Evolutionary conservation across 805 yeast species (phyloP).

Genomic region (Starmera caribaea): DNA sequence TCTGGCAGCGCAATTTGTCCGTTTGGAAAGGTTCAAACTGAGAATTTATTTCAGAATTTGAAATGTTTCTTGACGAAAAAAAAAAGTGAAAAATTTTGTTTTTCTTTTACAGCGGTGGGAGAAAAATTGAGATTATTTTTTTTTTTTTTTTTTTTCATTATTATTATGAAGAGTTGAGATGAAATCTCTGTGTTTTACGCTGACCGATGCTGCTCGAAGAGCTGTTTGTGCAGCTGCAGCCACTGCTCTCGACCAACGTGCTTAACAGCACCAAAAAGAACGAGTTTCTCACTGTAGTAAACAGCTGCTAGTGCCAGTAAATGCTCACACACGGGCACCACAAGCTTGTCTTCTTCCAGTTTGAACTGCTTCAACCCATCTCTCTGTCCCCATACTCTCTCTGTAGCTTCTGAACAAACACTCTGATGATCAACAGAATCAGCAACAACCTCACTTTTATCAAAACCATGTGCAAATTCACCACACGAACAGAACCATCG

Average conservation of each 20-base stretch:
- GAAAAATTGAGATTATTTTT: too few relatives aligned
- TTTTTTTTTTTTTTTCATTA: too few relatives aligned
- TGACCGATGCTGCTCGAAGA: neutral
- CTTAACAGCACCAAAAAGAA: neutral
- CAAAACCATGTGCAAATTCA: neutral
- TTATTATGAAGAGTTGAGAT: too few relatives aligned
- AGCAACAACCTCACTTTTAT: neutral
- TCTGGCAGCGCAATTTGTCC: too few relatives aligned
- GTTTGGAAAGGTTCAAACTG: too few relatives aligned
- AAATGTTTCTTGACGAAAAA: too few relatives aligned
- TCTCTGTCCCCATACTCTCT: neutral
- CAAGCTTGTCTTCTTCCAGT: neutral
- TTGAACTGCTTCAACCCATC: neutral
- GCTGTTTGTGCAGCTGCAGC: neutral
- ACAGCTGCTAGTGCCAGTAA: slow-evolving; percentile 1
- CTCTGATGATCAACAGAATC: neutral
- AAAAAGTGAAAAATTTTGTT: too few relatives aligned
- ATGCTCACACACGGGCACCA: slow-evolving; percentile 9
- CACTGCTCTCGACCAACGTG: neutral
- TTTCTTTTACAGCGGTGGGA: too few relatives aligned
- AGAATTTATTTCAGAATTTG: too few relatives aligned
- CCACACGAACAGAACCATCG: slow-evolving; percentile 15
- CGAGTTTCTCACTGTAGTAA: neutral
- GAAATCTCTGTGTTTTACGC: too few relatives aligned
- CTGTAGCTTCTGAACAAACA: neutral